Evolutionary conservation across 2,329 filamentous ascomycete genomes (phyloP).

Genomic region (Fusarium sacchari): DNA sequence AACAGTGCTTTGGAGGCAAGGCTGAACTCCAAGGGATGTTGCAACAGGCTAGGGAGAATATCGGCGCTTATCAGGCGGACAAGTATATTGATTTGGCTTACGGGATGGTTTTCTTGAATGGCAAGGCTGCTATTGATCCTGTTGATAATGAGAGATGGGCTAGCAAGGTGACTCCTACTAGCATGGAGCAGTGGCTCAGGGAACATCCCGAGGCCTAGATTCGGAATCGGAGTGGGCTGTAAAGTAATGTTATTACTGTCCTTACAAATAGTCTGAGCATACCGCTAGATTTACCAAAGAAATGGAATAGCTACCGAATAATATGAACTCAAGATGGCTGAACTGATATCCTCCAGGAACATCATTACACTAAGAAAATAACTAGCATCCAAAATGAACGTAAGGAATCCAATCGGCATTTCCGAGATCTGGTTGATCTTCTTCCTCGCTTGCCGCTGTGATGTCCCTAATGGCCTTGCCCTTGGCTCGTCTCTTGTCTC

Average conservation of each 20-base stretch:
- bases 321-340: neutral
- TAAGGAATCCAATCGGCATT: neutral
- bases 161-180: neutral
- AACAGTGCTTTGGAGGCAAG: neutral
- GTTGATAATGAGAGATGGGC: neutral
- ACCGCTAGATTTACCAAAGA: too few relatives aligned
- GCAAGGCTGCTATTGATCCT: neutral
- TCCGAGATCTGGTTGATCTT: neutral
- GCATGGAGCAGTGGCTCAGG: neutral
- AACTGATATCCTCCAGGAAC: accelerated
- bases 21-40: slow-evolving; percentile 2
- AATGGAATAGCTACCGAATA: accelerated
- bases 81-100: slow-evolving; percentile 14
- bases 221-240: accelerated
- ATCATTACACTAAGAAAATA: accelerated
- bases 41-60: neutral
- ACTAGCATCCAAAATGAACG: neutral
- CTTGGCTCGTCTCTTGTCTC: neutral
- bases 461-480: neutral
- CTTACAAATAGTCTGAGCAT: accelerated
- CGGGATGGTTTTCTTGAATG: neutral
- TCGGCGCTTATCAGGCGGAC: neutral
- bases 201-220: neutral
- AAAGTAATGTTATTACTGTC: neutral
- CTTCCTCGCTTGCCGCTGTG: neutral